A percentile compares a stretch with the other conserved stretches of the same genome.
phyloP scores from a whole-genome alignment of 2,329 filamentous ascomycete species.

The Colletotrichum liaoningense region DNA sequence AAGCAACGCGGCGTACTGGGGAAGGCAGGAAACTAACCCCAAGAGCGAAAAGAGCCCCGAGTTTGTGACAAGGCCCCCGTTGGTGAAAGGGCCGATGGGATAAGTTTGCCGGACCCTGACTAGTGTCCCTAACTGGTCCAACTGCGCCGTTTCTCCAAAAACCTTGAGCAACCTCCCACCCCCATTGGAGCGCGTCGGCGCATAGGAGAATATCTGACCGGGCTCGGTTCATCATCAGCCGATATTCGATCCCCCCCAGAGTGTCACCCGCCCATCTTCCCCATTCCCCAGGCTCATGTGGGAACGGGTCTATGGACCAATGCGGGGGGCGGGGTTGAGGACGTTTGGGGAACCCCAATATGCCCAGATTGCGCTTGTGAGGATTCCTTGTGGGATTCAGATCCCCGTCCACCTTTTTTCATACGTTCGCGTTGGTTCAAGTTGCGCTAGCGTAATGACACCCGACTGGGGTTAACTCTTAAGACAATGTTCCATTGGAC shows the following conservation, averaged over 20 bases:
- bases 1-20: not conserved
- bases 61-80: not conserved
- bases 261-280: constrained; percentile 1
- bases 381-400: constrained; percentile 19
- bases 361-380: constrained; percentile 14
- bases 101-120: not conserved
- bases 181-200: constrained; percentile 30
- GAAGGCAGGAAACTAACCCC: not conserved
- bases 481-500: not conserved
- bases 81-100: not conserved
- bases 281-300: constrained; percentile 21
- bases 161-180: not conserved
- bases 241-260: constrained; percentile 14
- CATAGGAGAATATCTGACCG: constrained; percentile 7
- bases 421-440: constrained; percentile 14
- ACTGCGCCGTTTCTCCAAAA: not conserved
- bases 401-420: constrained; percentile 4
- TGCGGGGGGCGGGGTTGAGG: constrained; percentile 28
- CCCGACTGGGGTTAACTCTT: not conserved
- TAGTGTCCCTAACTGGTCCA: not conserved
- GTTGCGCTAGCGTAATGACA: not conserved
- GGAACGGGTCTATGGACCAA: constrained; percentile 1
- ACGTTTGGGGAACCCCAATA: not conserved
- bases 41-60: not conserved
- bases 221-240: constrained; percentile 25